phyloP scores from a whole-genome alignment of 2,329 filamentous ascomycete genomes.

The Plectosphaerella cucumerina region DNA sequence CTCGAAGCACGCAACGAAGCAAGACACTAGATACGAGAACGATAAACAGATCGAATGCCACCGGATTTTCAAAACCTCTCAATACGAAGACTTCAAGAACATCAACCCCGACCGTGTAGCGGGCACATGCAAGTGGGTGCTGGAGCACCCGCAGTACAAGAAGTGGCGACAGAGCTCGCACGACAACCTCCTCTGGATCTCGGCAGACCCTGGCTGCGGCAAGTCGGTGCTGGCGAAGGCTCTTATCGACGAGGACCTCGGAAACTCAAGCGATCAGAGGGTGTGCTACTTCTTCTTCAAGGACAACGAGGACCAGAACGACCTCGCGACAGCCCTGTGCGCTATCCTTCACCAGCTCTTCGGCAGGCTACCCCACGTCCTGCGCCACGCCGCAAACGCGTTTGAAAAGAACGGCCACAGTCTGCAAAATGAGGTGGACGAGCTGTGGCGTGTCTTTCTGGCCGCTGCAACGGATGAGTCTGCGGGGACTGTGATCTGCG shows the following conservation, averaged over 20 bases:
- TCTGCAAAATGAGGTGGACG: constrained; percentile 9
- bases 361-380: constrained; percentile 15
- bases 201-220: constrained; percentile 33
- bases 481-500: not conserved
- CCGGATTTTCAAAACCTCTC: constrained; percentile 18
- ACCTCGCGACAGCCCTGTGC: constrained; percentile 22
- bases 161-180: constrained; percentile 17
- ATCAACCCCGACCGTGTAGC: constrained; percentile 20
- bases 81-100: constrained; percentile 24
- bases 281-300: constrained; percentile 24
- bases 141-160: constrained; percentile 19
- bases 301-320: constrained; percentile 19
- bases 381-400: constrained; percentile 13
- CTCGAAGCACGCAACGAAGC: not conserved
- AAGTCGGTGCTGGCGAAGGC: constrained; percentile 32
- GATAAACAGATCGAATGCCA: constrained; percentile 12
- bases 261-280: constrained; percentile 6
- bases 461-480: constrained; percentile 2
- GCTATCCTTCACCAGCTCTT: constrained; percentile 33
- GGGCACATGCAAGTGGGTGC: constrained; percentile 29
- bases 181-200: constrained; percentile 29
- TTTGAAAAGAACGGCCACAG: constrained; percentile 15
- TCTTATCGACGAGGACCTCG: constrained; percentile 25
- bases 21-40: constrained; percentile 5
- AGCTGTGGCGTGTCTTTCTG: constrained; percentile 8